Evolutionary conservation across 2,329 filamentous ascomycete species (phyloP).

Genomic region (Pseudogymnoascus pannorum): DNA sequence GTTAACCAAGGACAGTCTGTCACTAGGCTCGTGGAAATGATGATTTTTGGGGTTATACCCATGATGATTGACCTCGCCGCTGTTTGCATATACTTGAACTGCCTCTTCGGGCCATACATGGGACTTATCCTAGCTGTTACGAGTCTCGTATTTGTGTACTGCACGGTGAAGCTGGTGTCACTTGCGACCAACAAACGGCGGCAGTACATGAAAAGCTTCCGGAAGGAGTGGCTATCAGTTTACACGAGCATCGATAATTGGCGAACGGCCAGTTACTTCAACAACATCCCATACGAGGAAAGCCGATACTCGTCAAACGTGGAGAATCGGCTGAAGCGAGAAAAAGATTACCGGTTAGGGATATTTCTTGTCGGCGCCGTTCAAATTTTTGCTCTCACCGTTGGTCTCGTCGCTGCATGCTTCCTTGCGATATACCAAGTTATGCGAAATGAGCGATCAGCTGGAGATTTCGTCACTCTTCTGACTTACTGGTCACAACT

Average conservation of each 20-base stretch:
- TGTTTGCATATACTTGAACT: slow-evolving; percentile 53
- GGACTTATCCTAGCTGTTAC: slow-evolving; percentile 40
- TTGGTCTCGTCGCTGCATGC: slow-evolving; percentile 42
- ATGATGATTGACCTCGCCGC: slow-evolving; percentile 55
- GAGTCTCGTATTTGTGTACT: slow-evolving; percentile 44
- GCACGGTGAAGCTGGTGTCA: slow-evolving; percentile 34
- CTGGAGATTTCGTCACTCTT: slow-evolving; percentile 58
- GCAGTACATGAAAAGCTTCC: slow-evolving; percentile 26
- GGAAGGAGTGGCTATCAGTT: slow-evolving; percentile 32
- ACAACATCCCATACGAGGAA: slow-evolving; percentile 4
- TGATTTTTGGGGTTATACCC: slow-evolving; percentile 53
- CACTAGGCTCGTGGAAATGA: slow-evolving; percentile 50
- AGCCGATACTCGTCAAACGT: slow-evolving; percentile 26
- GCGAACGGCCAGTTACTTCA: slow-evolving; percentile 29
- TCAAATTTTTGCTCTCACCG: slow-evolving; percentile 40
- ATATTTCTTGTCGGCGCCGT: slow-evolving; percentile 31
- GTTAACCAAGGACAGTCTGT: slow-evolving; percentile 57
- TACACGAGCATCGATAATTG: slow-evolving; percentile 34
- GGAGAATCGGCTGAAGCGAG: slow-evolving; percentile 31
- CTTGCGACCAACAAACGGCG: slow-evolving; percentile 28
- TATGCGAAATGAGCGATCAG: slow-evolving; percentile 38
- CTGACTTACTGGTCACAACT: slow-evolving; percentile 56
- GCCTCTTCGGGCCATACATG: slow-evolving; percentile 56
- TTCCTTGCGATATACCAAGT: slow-evolving; percentile 48
- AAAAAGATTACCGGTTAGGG: slow-evolving; percentile 29